phyloP scores from a whole-genome alignment of 208 protist species.

The Leishmania guyanensis region DNA sequence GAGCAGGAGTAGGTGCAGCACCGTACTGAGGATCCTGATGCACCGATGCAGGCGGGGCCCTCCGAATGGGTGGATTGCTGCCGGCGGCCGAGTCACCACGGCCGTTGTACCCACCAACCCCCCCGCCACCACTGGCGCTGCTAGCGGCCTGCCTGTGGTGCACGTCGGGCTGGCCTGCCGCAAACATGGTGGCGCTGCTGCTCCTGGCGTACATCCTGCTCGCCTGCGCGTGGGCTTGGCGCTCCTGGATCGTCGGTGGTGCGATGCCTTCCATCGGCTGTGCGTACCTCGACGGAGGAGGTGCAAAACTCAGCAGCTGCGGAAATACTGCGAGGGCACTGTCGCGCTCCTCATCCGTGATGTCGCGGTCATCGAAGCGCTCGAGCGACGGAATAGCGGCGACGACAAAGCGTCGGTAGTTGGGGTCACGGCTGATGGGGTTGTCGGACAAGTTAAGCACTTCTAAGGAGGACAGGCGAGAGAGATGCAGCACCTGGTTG shows the following conservation, averaged over 20 bases:
- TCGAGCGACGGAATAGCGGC: constrained; percentile 73
- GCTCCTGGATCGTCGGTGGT: constrained; percentile 21
- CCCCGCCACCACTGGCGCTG: neutral
- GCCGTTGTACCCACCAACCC: neutral
- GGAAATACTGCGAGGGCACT: constrained; percentile 76
- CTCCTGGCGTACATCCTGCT: neutral
- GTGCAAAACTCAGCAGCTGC: constrained; percentile 71
- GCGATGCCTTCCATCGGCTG: constrained; percentile 41
- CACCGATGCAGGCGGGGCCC: constrained; percentile 1
- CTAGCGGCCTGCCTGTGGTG: neutral
- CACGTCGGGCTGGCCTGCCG: neutral
- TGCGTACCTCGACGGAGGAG: constrained; percentile 77
- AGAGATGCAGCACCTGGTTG: constrained; percentile 89
- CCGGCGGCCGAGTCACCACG: constrained; percentile 4
- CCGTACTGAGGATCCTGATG: constrained; percentile 7
- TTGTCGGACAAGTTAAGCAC: constrained; percentile 86
- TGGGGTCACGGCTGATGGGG: constrained; percentile 81
- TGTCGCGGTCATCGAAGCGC: constrained; percentile 75
- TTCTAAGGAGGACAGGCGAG: constrained; percentile 59
- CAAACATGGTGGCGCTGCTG: neutral
- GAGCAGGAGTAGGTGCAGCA: neutral
- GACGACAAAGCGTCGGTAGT: constrained; percentile 91
- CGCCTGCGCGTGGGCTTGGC: constrained; percentile 19
- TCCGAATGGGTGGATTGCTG: constrained; percentile 15
- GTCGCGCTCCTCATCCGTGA: constrained; percentile 66